Conservation (phyloP, 495 filamentous ascomycete species). For the Penicillium simplicissimum region DNA sequence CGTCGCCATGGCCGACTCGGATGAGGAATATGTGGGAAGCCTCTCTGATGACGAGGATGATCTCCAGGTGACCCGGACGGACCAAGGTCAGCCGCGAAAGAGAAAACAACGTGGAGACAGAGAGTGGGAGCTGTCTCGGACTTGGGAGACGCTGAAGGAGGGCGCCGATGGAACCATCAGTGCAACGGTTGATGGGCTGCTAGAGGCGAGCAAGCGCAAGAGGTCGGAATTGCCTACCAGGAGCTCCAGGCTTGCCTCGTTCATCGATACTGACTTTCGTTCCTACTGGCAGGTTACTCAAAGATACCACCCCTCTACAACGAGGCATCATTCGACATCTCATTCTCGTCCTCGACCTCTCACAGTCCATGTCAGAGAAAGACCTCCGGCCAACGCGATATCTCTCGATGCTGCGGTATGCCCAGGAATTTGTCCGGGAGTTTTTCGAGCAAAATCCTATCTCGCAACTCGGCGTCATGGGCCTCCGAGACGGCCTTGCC, state of each 20-base stretch:
- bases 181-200: constrained; percentile 64
- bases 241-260: neutral
- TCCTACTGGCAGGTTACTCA: constrained; percentile 58
- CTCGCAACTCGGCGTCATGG: constrained; percentile 86
- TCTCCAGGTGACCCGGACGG: constrained; percentile 50
- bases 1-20: constrained; percentile 56
- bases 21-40: constrained; percentile 80
- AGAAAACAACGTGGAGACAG: constrained; percentile 58
- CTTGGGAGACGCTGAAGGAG: constrained; percentile 68
- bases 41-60: constrained; percentile 85
- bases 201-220: constrained; percentile 73
- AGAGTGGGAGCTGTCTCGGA: constrained; percentile 56
- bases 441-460: constrained; percentile 99
- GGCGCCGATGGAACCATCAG: constrained; percentile 74
- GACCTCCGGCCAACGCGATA: constrained; percentile 87
- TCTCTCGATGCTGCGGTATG: constrained; percentile 77
- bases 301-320: constrained; percentile 92
- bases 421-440: constrained; percentile 84
- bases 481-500: constrained; percentile 88
- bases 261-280: constrained; percentile 16
- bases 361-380: constrained; percentile 91
- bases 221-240: constrained; percentile 49
- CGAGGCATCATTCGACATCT: constrained; percentile 95
- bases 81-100: constrained; percentile 40
- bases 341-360: constrained; percentile 89